Evolutionary conservation across 2,329 filamentous ascomycete species (phyloP), one percentile per base, ranked within the genome.

Genomic region (Arachnopeziza araneosa): DNA sequence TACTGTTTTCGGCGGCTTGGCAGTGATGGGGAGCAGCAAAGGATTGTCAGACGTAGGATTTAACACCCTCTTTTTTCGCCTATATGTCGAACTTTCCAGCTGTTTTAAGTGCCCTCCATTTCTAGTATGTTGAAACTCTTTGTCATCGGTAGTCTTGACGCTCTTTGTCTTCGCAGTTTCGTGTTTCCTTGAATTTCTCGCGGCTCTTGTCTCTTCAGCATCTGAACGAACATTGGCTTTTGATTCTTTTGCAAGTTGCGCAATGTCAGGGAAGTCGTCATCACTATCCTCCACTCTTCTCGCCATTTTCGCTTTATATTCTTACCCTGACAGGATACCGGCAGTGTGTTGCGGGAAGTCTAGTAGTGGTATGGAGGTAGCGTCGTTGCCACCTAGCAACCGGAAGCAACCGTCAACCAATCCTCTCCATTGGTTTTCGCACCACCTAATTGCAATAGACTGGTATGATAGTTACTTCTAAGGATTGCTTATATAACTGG

Each of bases 201-300:
- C 5, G 4, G 36, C 36, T 44, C 12, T 19, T 14, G 36, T 8
- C 17, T 14, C 17, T 14, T 14, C 17, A 7, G 36, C 17, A 4
- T 44, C 36, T 14, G 36, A 12, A 17, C 3, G 36, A 4, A 44
- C 12, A n/a, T n/a, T 44, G 17, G 17, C 17, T 14, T 44, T 62
- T 22, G 22, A 36, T 12, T 52, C 49, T 50, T 54, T 60, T 32
- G 58, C 24, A 14, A 66, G 44, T 14, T 59, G 56, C n/a, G 50
- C 60, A 1, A 69, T 44, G 36, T 64, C 64, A 1, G 67, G 67
- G 8, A 68, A 61, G 2, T 68, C 66, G 55, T 63, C 65, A n/a
- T 66, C 66, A 36, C 58, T 67, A 55, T 65, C 64, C 24, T 64
- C 62, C 24, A 60, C 60, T 58, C 60, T 22, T 26, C 63, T 61